Evolutionary conservation across 108 stramenopile species (phyloP).

Genomic region (Aureococcus anophagefferens): DNA sequence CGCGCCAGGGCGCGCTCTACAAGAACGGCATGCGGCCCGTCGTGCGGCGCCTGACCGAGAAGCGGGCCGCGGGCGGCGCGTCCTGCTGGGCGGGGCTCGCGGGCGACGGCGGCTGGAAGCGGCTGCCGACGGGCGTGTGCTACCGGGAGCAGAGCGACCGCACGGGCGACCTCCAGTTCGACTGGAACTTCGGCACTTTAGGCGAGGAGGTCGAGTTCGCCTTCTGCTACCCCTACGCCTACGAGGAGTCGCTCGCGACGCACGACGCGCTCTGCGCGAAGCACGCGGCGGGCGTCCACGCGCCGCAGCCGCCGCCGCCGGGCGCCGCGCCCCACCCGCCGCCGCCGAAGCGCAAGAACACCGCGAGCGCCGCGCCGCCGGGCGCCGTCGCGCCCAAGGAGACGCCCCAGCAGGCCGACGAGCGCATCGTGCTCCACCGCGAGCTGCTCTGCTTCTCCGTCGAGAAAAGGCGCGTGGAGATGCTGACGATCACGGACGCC

Average conservation of each 20-base stretch:
- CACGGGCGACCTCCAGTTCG: neutral
- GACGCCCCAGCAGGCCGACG: neutral
- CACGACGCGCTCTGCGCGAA: neutral
- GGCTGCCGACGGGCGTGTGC: neutral
- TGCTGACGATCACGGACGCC: neutral
- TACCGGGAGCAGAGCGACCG: neutral
- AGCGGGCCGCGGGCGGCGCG: neutral
- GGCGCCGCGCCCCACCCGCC: too few relatives aligned
- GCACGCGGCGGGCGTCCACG: too few relatives aligned
- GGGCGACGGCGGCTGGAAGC: neutral
- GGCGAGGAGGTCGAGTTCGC: neutral
- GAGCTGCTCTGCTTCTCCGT: neutral
- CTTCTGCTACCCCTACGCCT: neutral
- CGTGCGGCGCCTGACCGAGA: neutral
- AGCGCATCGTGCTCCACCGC: neutral
- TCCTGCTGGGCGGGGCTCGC: neutral
- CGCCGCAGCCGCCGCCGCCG: too few relatives aligned
- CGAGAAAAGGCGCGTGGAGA: neutral
- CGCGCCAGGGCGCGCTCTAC: neutral
- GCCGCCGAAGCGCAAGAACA: too few relatives aligned
- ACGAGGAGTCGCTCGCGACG: neutral
- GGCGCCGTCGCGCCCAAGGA: too few relatives aligned
- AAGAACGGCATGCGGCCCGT: neutral
- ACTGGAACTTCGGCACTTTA: neutral
- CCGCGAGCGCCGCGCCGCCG: too few relatives aligned